A percentile compares a stretch with the other conserved stretches of the same genome.
Evolutionary conservation across 2,329 filamentous ascomycete species (phyloP).

Genomic region (Claviceps sp.): DNA sequence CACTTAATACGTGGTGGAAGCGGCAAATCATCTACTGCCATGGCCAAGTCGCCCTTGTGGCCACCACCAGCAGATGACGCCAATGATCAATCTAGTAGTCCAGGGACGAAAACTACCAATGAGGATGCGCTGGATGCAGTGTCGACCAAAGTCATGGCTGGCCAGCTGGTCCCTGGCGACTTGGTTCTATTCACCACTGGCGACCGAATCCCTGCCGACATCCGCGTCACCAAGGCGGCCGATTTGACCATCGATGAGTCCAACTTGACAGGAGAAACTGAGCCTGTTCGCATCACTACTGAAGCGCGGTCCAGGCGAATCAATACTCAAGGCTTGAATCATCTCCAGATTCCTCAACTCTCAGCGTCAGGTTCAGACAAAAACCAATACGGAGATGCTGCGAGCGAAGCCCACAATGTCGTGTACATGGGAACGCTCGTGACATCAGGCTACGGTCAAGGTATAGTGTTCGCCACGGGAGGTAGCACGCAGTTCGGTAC

Average conservation of each 20-base stretch:
- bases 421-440: constrained; percentile 97
- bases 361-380: constrained; percentile 32
- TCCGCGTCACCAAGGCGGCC: constrained; percentile 80
- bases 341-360: constrained; percentile 17
- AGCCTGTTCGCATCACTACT: constrained; percentile 69
- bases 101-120: constrained; percentile 44
- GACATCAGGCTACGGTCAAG: constrained; percentile 87
- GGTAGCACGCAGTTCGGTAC: constrained; percentile 90
- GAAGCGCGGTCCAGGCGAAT: constrained; percentile 34
- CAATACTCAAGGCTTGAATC: constrained; percentile 15
- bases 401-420: constrained; percentile 75
- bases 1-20: constrained; percentile 65
- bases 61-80: constrained; percentile 30
- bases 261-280: constrained; percentile 92
- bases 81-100: constrained; percentile 27
- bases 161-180: constrained; percentile 81
- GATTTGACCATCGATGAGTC: constrained; percentile 93
- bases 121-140: constrained; percentile 54
- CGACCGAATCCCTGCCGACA: constrained; percentile 90
- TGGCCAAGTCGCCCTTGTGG: constrained; percentile 30
- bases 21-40: constrained; percentile 18
- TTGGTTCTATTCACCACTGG: constrained; percentile 89
- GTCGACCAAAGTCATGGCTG: constrained; percentile 75
- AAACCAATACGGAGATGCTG: constrained; percentile 41
- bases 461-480: constrained; percentile 93